phyloP scores from a whole-genome alignment of 805 yeast genomes.

The Helenozyma baotianmanensis region DNA sequence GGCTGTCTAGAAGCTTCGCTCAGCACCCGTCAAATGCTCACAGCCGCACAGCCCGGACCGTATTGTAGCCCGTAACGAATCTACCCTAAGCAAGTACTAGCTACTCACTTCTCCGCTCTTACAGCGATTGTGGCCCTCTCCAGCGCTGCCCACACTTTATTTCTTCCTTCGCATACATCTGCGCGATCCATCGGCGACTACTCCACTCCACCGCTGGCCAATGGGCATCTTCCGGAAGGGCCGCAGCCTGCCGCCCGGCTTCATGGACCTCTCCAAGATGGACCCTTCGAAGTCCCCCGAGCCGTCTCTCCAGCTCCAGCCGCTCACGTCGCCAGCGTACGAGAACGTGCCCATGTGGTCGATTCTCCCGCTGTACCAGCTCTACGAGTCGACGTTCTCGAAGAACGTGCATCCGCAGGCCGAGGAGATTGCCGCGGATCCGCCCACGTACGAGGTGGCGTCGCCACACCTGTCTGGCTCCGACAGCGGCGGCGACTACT shows the following conservation, averaged over 20 bases:
- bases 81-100: too few relatives aligned
- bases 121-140: too few relatives aligned
- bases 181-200: too few relatives aligned
- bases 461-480: constrained; percentile 13
- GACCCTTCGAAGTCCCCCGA: not conserved
- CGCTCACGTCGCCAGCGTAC: constrained; percentile 20
- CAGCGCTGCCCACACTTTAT: too few relatives aligned
- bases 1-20: too few relatives aligned
- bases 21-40: too few relatives aligned
- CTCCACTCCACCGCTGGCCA: not conserved
- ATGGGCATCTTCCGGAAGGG: constrained; percentile 10
- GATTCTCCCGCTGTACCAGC: constrained; percentile 28
- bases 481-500: constrained; percentile 6
- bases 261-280: constrained; percentile 3
- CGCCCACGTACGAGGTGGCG: constrained; percentile 32
- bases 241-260: too few relatives aligned
- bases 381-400: constrained; percentile 32
- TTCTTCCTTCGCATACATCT: too few relatives aligned
- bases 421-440: constrained; percentile 24
- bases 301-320: constrained; percentile 7
- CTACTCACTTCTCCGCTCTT: too few relatives aligned
- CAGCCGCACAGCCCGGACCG: too few relatives aligned
- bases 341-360: constrained; percentile 30
- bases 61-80: too few relatives aligned
- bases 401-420: constrained; percentile 29